Base-by-base conservation (phyloP, 2,329 filamentous ascomycete genomes). In the Ustilaginoidea virens region DNA sequence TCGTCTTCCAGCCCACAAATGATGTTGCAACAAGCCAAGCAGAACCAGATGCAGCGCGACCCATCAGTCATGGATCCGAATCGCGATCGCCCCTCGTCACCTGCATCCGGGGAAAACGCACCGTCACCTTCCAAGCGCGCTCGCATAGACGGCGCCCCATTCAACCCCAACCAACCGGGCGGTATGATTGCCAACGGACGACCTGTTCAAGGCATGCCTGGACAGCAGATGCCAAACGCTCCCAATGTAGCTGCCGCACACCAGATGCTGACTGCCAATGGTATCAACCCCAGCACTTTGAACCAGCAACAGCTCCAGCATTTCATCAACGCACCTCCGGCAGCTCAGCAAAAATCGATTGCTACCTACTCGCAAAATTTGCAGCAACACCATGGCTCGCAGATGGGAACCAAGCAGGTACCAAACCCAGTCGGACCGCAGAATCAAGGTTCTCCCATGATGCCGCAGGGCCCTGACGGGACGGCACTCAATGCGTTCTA, bases 61-160 rank as follows among this genome's bases (percentile, higher is more conserved):
- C 80, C 81, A 30, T 87, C 82, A 11, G 75, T 78, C 37, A 83
- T 90, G 69, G 83, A 92, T 43, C 78, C 79, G 52, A 82, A 78
- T 53, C 80, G 79, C 35, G 74, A 77, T 38, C 73, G 85, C 34
- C 77, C 83, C 17, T 74, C 77, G 33, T 93, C 87, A 19, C 87
- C 87, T 6, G 74, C 75, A 28, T 77, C 78, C 21, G 76, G 74
- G 31, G 86, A 94, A 30, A 90, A 90, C 45, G 85, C 82, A 16
- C 83, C 85, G 4, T 96, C 87, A 18, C 87, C 87, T 2, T 87
- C 80, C 37, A 96, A 96, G 61, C 72, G 86, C 45, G 81, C 76
- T 33, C 80, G 86, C 33, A 69, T 93, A 35, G 74, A 77, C 45
- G 70, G 72, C 43, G 65, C 66, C 19, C 66, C 66, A 7, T 83